A percentile compares a stretch with the other conserved stretches of the same genome.
Conservation (phyloP, 108 stramenopile genomes). For the Skeletonema potamos region DNA sequence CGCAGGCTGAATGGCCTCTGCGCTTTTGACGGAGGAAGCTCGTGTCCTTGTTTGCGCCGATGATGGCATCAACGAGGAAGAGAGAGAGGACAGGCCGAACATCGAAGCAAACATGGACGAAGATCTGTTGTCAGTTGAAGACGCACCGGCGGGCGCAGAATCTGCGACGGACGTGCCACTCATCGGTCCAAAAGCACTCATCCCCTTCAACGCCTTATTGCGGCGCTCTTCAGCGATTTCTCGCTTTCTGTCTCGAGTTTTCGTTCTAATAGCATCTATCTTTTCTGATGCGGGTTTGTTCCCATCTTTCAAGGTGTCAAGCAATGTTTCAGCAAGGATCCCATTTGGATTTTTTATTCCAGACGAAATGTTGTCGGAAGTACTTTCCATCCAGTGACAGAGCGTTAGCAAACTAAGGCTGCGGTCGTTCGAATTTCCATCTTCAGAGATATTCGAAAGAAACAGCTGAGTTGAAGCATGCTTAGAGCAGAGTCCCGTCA, state of each 20-base stretch:
- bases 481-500: slow-evolving; percentile 61
- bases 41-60: slow-evolving; percentile 12
- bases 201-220: slow-evolving; percentile 63
- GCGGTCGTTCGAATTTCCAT: not conserved
- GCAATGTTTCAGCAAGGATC: slow-evolving; percentile 77
- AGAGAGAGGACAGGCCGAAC: slow-evolving; percentile 51
- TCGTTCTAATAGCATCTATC: slow-evolving; percentile 48
- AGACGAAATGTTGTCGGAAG: slow-evolving; percentile 62
- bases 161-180: slow-evolving; percentile 21
- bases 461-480: slow-evolving; percentile 60
- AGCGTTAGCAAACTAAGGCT: slow-evolving; percentile 39
- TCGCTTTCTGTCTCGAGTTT: slow-evolving; percentile 76
- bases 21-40: slow-evolving; percentile 4
- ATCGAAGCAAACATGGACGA: slow-evolving; percentile 42
- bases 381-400: slow-evolving; percentile 87
- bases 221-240: slow-evolving; percentile 79
- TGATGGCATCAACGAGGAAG: slow-evolving; percentile 22
- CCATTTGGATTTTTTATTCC: slow-evolving; percentile 61
- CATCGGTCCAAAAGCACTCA: slow-evolving; percentile 53
- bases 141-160: not conserved
- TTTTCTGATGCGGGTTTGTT: slow-evolving; percentile 40
- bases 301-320: slow-evolving; percentile 65
- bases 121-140: slow-evolving; percentile 29
- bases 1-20: slow-evolving; percentile 6
- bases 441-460: slow-evolving; percentile 4